Base-by-base conservation (phyloP, 1,284 basidiomycete species). In the Irpex sp. region DNA sequence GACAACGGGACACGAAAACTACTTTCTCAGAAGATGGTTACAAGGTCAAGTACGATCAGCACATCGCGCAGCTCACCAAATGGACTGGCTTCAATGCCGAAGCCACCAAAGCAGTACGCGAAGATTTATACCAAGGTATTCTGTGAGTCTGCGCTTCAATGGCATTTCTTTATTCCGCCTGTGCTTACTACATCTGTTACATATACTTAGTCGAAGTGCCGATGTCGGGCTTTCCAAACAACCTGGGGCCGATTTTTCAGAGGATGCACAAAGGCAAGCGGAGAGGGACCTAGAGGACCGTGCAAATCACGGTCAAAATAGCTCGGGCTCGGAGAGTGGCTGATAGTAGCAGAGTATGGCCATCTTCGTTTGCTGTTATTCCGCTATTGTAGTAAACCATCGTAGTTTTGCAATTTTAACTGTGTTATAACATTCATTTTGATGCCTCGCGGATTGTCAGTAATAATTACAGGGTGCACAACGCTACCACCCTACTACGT, bases 61-160 rank as follows among this genome's bases (percentile, higher is more conserved):
- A 70, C 27, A 54, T 67, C 44, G 18, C 1, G 6, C 65, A 67
- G 22, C 58, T 70, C 24, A 32, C 60, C 20, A 59, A 62, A 18
- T 70, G 69, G 69, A 24, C 60, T 15, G 42, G 6, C 11, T 4
- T 70, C 22, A 38, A 60, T 43, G n/a, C 69, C 6, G 60, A 20
- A 4, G 38, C 58, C 24, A 59, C 64, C 22, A 45, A 10, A 22
- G 32, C 7, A 27, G 18, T 67, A n/a, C 66, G 69, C 15, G 24
- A 22, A 18, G 42, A 70, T 32, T 56, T 70, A 44, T 70, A 67
- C 59, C 11, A 54, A 24, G 18, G 22, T 13, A 60, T 70, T 11
- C 15, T 60, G 69, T 70, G 27, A 20, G 69, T 70, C 32, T 32
- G 32, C 32, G 38, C n/a, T 44, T n/a, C 42, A 44, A 22, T 66